These are phyloP conservation scores for Aspergillus sp. DNA, from an alignment of 2,329 filamentous ascomycete genomes.

Conservation along the genomic window DNA sequence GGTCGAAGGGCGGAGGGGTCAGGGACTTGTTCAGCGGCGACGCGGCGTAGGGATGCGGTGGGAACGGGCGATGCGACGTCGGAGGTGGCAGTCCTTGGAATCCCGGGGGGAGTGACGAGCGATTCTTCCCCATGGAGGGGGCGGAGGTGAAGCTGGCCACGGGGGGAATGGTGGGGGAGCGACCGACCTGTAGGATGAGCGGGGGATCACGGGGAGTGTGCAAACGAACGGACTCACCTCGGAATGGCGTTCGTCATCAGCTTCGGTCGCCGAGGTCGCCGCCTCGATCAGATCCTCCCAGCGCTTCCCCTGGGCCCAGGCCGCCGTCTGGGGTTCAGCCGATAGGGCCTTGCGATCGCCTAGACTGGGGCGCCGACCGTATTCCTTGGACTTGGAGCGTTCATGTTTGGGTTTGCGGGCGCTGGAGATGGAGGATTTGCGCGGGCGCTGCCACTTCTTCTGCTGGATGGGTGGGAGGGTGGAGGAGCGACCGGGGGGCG, in stretches of 20 bases:
- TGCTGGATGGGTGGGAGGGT: slow-evolving; percentile 82
- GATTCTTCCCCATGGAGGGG: slow-evolving; percentile 45
- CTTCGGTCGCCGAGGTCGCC: slow-evolving; percentile 87
- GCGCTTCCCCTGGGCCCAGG: slow-evolving; percentile 72
- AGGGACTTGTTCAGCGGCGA: slow-evolving; percentile 88
- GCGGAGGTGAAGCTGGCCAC: slow-evolving; percentile 40
- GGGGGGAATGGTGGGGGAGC: slow-evolving; percentile 40
- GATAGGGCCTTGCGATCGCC: slow-evolving; percentile 81
- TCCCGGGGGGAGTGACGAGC: slow-evolving; percentile 62
- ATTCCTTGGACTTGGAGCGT: slow-evolving; percentile 73
- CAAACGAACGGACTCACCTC: slow-evolving; percentile 65
- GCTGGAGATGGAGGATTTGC: slow-evolving; percentile 81
- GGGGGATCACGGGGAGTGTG: not conserved
- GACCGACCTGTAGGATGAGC: slow-evolving; percentile 31
- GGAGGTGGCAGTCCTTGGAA: slow-evolving; percentile 49
- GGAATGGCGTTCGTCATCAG: slow-evolving; percentile 74
- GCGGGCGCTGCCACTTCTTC: slow-evolving; percentile 68
- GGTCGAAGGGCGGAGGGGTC: slow-evolving; percentile 73
- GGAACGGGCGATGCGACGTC: slow-evolving; percentile 45
- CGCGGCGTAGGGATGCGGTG: slow-evolving; percentile 66
- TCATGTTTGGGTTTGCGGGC: slow-evolving; percentile 75
- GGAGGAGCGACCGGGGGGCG: slow-evolving; percentile 81
- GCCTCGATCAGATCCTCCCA: slow-evolving; percentile 98
- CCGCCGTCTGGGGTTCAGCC: slow-evolving; percentile 76
- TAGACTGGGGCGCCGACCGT: slow-evolving; percentile 69